Evolutionary conservation across 495 filamentous ascomycete genomes (phyloP), one percentile per base, ranked within the genome.

Genomic region (Podospora anserina): DNA sequence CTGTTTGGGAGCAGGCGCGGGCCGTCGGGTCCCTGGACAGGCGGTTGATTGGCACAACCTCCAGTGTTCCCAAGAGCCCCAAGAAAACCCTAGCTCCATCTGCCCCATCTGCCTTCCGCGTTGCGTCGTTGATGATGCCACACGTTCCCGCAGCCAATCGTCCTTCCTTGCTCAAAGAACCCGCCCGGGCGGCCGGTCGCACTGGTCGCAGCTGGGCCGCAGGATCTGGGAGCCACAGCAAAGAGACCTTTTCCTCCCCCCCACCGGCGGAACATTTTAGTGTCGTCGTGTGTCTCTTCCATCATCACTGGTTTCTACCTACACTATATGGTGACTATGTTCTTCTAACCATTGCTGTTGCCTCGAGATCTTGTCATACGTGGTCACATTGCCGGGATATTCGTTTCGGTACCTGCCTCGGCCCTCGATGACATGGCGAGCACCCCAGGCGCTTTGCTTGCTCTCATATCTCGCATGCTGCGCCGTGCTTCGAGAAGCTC

Each of bases 161-260:
- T 26, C 9, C 59, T 30, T 61, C 30, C 5, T 18, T 15, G 23
- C 26, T 28, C n/a, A 23, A 20, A 18, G 61, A 49, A 63, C 61
- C 61, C 66, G 66, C 71, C 68, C 61, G 66, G 19, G 66, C 30
- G 44, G 61, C 70, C 56, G 70, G 65, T 65, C 56, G 60, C 58
- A 61, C 16, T 23, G 73, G 74, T 57, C 74, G 74, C 74, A 76
- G 72, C 53, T 75, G 70, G 74, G 74, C 69, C 74, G 74, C 74
- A 76, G 72, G 65, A 64, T 32, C 56, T 63, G 23, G 30, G 59
- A 11, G 55, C 18, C 13, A n/a, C 55, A 73, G 58, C 62, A 57
- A 57, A 27, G 13, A 49, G 19, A 34, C 60, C 59, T 27, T 11
- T 32, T 16, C 23, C 59, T 5, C 58, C n/a, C 59, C 60, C 30